Evolutionary conservation across 768 basidiomycete genomes (phyloP).

Genomic region (Lactarius sp.): DNA sequence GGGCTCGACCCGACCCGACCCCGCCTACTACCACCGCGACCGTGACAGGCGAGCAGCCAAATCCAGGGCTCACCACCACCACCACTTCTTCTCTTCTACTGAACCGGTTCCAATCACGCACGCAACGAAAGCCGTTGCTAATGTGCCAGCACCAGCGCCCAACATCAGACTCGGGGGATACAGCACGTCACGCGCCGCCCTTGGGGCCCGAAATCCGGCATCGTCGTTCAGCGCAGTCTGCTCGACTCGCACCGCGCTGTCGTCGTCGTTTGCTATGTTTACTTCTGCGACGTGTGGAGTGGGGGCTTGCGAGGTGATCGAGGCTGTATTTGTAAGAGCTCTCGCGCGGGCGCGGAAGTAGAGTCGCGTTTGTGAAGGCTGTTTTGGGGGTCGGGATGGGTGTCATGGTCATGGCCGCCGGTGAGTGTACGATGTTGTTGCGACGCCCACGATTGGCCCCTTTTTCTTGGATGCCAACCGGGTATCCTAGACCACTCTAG

Average conservation of each 20-base stretch:
- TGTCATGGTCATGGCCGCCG: conserved; percentile 42
- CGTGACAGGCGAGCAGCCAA: no score
- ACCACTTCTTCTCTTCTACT: no score
- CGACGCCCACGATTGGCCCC: conserved; percentile 76
- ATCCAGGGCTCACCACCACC: conserved; percentile 22
- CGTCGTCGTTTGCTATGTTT: conserved; percentile 59
- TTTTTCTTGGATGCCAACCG: conserved; percentile 78
- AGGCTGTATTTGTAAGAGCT: conserved; percentile 76
- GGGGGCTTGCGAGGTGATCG: conserved; percentile 67
- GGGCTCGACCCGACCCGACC: no score
- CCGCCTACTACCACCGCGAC: no score
- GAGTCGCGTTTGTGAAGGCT: conserved; percentile 77
- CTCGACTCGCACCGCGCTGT: conserved; percentile 64
- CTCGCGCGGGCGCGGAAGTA: conserved; percentile 52
- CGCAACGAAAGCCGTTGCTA: no score
- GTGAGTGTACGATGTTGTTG: conserved; percentile 57
- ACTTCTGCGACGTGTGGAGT: conserved; percentile 67
- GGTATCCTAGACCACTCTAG: conserved; percentile 35
- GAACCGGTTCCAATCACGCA: no score
- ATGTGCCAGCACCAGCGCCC: no score
- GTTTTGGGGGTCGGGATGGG: conserved; percentile 73
- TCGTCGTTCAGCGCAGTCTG: conserved; percentile 59
- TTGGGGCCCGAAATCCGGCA: conserved; percentile 33
- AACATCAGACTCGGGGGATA: no score
- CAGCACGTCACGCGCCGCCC: no score